Evolutionary conservation across 208 protist species (phyloP), one percentile per base, ranked within the genome.

Genomic region (Leptomonas pyrrhocoris): DNA sequence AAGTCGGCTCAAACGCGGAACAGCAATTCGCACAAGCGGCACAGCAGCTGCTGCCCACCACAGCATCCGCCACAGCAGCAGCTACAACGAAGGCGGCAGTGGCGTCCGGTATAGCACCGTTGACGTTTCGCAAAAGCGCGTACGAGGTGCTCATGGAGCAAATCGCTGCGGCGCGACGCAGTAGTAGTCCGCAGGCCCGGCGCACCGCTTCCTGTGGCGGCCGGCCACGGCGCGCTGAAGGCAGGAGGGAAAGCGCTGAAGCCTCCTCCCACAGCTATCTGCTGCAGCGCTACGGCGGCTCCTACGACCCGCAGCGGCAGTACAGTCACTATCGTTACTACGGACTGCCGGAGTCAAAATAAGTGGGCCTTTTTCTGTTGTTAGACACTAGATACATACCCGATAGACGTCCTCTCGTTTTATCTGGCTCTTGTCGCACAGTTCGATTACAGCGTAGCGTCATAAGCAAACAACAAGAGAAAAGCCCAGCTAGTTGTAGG

Each of bases 291-390:
- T 95, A 95, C 61, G 85, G 89, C 15, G 86, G 89, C 18, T 59
- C 72, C 4, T 91, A 76, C 66, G 69, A 76, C 19, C 68, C 72
- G 23, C 85, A 89, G 54, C 81, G 75, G 38, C 83, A 85, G 57
- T 95, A 93, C 77, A 68, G 68, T 55, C 68, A 91, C 51, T 95
- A 93, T 59, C 85, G 85, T 21, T 77, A 87, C 66, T 59, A 91
- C 79, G 89, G 81, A 19, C 56, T 86, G 25, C 59, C 72, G 73
- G 69, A 49, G 27, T 59, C 53, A 34, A 77, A 87, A 61, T 76
- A 50, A 67, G 28, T 54, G 27, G 28, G 16, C 23, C 7, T 38
- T 57, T 61, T 60, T 60, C 0, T 49, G 43, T 61, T 15, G 31
- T 61, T 43, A 27, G 0, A 7, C 18, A 18, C 5, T 21, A 36